phyloP scores from a whole-genome alignment of 352 stramenopile species.

The Globisporangium polare region DNA sequence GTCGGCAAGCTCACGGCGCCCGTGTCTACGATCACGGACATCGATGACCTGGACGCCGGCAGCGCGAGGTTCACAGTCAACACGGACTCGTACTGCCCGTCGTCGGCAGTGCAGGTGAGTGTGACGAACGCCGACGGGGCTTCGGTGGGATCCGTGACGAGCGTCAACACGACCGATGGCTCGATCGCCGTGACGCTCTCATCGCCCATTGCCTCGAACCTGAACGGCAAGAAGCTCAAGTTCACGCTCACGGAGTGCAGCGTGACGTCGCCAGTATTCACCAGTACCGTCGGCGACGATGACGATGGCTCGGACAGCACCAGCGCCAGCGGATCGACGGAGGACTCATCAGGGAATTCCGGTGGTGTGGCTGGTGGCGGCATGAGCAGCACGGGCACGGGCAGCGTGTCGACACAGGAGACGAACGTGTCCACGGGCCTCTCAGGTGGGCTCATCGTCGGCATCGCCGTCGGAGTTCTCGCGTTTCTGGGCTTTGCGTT shows the following conservation, averaged over 20 bases:
- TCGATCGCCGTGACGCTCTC: constrained; percentile 36
- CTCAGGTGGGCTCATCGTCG: constrained; percentile 62
- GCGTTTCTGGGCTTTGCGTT: constrained; percentile 64
- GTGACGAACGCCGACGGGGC: constrained; percentile 17
- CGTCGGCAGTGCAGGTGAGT: constrained; percentile 31
- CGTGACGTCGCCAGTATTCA: constrained; percentile 22
- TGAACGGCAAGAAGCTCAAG: constrained; percentile 27
- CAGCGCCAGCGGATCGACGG: constrained; percentile 5
- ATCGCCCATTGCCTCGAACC: constrained; percentile 25
- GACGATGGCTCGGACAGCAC: constrained; percentile 12
- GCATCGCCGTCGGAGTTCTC: constrained; percentile 59
- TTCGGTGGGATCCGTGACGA: constrained; percentile 7
- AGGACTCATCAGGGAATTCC: constrained; percentile 6
- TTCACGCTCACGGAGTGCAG: constrained; percentile 52
- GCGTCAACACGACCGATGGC: constrained; percentile 31
- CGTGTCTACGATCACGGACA: constrained; percentile 27
- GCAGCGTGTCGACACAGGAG: constrained; percentile 48
- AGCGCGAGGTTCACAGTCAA: constrained; percentile 32
- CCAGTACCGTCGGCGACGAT: constrained; percentile 17
- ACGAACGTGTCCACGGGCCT: constrained; percentile 46
- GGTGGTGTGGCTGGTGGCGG: background rate
- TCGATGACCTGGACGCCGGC: constrained; percentile 25
- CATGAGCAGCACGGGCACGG: constrained; percentile 1
- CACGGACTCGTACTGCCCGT: constrained; percentile 40
- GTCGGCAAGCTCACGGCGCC: constrained; percentile 38